Evolutionary conservation across 1,284 basidiomycete species (phyloP).

Genomic region (Cerioporus squamosus): DNA sequence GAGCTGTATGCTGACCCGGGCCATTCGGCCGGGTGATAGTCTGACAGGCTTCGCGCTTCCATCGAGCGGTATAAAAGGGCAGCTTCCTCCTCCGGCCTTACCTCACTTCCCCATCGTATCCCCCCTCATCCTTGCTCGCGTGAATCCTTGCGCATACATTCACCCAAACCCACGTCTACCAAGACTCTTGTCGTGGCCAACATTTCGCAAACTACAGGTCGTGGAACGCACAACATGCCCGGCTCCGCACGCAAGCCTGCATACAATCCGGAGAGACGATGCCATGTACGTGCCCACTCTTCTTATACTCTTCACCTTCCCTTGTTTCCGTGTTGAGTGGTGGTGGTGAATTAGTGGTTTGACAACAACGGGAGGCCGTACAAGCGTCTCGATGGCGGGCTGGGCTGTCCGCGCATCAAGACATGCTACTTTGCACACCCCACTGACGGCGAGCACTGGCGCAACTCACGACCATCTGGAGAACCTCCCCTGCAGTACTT

Average conservation of each 20-base stretch:
- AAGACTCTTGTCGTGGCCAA: too few species aligned
- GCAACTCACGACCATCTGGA: conserved; percentile 13
- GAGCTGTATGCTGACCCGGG: too few species aligned
- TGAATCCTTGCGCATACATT: not conserved
- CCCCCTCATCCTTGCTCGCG: too few species aligned
- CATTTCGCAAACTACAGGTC: too few species aligned
- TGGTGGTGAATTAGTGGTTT: conserved; percentile 18
- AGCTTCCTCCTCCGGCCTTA: not conserved
- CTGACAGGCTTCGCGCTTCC: too few species aligned
- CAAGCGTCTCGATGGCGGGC: conserved; percentile 18
- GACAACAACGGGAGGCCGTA: conserved; percentile 20
- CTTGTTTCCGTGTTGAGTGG: conserved; percentile 3
- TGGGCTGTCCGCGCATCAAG: conserved; percentile 16
- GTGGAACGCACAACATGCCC: conserved; percentile 6
- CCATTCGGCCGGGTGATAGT: too few species aligned
- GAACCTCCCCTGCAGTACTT: conserved; percentile 23
- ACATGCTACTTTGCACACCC: conserved; percentile 25
- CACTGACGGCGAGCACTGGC: conserved; percentile 16
- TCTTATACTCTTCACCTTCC: not conserved
- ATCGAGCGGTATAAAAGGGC: too few species aligned
- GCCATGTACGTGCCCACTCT: conserved; percentile 19
- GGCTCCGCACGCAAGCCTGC: conserved; percentile 11
- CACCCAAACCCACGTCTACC: not conserved
- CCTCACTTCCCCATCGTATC: not conserved
- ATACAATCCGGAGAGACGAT: conserved; percentile 20